phyloP scores from a whole-genome alignment of 495 filamentous ascomycete species.

The Xylona heveae region DNA sequence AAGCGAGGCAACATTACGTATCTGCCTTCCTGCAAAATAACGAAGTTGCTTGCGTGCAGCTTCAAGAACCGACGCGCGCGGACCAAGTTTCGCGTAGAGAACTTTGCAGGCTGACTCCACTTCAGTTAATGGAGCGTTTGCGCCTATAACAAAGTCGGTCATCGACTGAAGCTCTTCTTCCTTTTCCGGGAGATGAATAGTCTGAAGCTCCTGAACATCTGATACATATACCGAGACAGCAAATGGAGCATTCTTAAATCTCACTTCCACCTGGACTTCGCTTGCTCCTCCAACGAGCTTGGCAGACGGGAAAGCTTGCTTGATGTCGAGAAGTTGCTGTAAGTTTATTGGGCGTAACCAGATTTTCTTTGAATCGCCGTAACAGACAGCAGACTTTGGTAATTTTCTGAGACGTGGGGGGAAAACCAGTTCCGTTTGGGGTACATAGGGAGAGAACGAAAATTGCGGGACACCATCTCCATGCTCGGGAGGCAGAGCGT shows the following conservation, averaged over 20 bases:
- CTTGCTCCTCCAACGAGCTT: slow-evolving; percentile 18
- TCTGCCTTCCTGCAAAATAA: slow-evolving; percentile 20
- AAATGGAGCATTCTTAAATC: slow-evolving; percentile 16
- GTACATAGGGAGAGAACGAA: slow-evolving; percentile 15
- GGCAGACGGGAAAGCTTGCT: slow-evolving; percentile 16
- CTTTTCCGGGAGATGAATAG: slow-evolving; percentile 9
- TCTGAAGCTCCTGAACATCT: slow-evolving; percentile 18
- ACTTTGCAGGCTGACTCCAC: slow-evolving; percentile 16
- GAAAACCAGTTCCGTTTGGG: slow-evolving; percentile 18
- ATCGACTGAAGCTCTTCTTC: slow-evolving; percentile 7
- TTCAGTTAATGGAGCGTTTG: slow-evolving; percentile 16
- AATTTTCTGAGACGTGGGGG: slow-evolving; percentile 15
- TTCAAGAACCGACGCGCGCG: slow-evolving; percentile 14
- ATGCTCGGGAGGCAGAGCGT: slow-evolving; percentile 5
- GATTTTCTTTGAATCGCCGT: slow-evolving; percentile 16
- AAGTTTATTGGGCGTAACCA: slow-evolving; percentile 20
- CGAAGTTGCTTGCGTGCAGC: slow-evolving; percentile 18
- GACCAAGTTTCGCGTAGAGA: slow-evolving; percentile 15
- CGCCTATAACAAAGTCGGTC: slow-evolving; percentile 13
- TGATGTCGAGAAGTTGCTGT: slow-evolving; percentile 17
- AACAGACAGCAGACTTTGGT: slow-evolving; percentile 13
- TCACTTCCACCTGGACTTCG: slow-evolving; percentile 19
- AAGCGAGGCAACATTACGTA: slow-evolving; percentile 19
- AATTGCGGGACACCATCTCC: slow-evolving; percentile 13
- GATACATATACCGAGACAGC: slow-evolving; percentile 18